Base-by-base conservation (phyloP, 768 basidiomycete genomes). In the Tylopilus felleus region DNA sequence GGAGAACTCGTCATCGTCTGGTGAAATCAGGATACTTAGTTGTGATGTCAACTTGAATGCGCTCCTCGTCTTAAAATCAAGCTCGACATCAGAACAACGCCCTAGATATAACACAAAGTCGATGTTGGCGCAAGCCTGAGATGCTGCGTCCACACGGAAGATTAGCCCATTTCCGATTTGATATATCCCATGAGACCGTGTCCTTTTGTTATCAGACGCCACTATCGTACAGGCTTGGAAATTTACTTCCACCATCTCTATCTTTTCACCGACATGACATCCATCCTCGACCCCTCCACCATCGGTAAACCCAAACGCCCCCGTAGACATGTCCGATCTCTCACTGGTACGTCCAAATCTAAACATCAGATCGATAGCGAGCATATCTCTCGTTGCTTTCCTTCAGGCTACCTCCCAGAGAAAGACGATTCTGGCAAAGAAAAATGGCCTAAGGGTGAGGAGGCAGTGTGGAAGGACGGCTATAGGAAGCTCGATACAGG, bases 401-500 rank as follows among this genome's bases (percentile, higher is more conserved):
- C 29, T 58, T 36, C 56, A 93, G 90, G 87, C 16, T 92, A 90
- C 65, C 71, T 86, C 4, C 88, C 90, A 5, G 90, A 93, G 68
- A 80, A 80, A 42, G 89, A 92, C 63, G 83, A 78, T 4, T 68
- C 76, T 42, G 90, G 90, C 31, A 85, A 89, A 66, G 90, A 92
- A 67, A 85, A 86, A 70, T 93, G 90, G 90, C 90, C 90, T 29
- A 77, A 76, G 56, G 90, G 90, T 38, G 86, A 93, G 12, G 89
- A 91, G 67, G 76, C 77, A 50, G 75, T 76, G 1, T 92, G 90
- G 90, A 89, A 83, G 67, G 75, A 71, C 19, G 81, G 78, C 3
- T 76, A 82, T 70, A 77, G 86, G 49, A 71, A 68, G 9, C 70
- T 86, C 47, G 81, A 85, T 62, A 77, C 73, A 38, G 82, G 88